Base-by-base conservation (phyloP, 345 rosid species). In the Eucalyptus virginea region DNA sequence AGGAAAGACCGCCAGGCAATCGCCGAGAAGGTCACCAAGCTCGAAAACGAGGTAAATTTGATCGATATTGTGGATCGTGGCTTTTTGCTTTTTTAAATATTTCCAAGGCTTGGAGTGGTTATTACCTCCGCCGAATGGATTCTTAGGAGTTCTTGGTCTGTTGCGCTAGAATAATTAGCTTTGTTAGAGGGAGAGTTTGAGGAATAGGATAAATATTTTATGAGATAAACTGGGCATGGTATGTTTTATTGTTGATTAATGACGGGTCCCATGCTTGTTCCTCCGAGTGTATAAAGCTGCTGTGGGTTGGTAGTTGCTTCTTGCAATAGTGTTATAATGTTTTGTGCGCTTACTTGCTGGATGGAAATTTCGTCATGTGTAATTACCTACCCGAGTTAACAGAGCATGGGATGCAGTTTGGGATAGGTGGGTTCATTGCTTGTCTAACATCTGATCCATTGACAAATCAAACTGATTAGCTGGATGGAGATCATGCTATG, bases 41-140 rank as follows among this genome's bases (percentile, higher is more conserved):
- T 98, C 65, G 96, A 98, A 88, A 92, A 87, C 34, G 98, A 97
- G 97, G 99, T 96, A 94, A 95, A 95, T 94, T 77, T 42, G 80
- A 34, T 45, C 19, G 56, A 24, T 72, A 48, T 67, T 26, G n/a
- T 24, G 24, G 80, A 44, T 81, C 28, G 34, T 21, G 37, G 86
- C 30, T 89, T 89, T 6, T 34, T 42, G 67, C 62, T 52, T 50
- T 50, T 37, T 32, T n/a, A 9, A 50, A n/a, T 62, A 47, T 69
- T 48, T 49, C 54, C 12, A 15, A n/a, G 85, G 56, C 30, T 50
- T 40, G 47, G 5, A 3, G 28, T 37, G 4, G 83, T 77, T 37
- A 37, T 37, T 21, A 21, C 47, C 24, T 72, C 40, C 19, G 81
- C 7, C 26, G 47, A 77, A 77, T 77, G 16, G 83, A 7, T 77